Conservation (phyloP, 225 moss, liverwort and hornwort genomes). For the Pseudisothecium myosuroides region DNA sequence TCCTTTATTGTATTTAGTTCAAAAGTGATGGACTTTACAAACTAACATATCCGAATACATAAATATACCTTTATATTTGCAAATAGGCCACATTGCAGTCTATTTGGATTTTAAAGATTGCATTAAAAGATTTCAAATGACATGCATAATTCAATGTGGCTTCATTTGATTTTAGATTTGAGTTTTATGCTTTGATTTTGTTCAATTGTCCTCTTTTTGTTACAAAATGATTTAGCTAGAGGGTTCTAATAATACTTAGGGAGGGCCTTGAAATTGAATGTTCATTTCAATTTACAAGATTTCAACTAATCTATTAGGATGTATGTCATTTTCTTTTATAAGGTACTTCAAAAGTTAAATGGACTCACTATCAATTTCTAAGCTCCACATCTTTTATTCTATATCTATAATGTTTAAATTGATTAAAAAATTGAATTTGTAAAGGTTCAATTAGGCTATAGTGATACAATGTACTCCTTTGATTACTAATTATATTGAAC, state of each 20-base stretch:
- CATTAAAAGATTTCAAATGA: not conserved
- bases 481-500: accelerated
- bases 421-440: not conserved
- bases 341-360: not conserved
- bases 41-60: accelerated
- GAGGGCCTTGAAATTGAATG: not conserved
- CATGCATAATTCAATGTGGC: accelerated
- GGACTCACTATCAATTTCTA: not conserved
- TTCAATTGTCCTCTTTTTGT: not conserved
- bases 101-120: not conserved
- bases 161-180: not conserved
- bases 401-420: not conserved
- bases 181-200: not conserved
- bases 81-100: not conserved
- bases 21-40: not conserved
- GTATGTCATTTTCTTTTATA: no score
- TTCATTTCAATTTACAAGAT: not conserved
- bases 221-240: not conserved
- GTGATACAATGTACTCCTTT: not conserved
- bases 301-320: not conserved
- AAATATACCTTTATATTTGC: no score
- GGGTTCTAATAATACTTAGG: not conserved
- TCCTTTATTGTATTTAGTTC: not conserved
- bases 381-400: no score
- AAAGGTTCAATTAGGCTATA: no score